These are phyloP conservation scores for Amylostereum areolatum DNA, from an alignment of 1,284 basidiomycete species.

Conservation along the genomic window DNA sequence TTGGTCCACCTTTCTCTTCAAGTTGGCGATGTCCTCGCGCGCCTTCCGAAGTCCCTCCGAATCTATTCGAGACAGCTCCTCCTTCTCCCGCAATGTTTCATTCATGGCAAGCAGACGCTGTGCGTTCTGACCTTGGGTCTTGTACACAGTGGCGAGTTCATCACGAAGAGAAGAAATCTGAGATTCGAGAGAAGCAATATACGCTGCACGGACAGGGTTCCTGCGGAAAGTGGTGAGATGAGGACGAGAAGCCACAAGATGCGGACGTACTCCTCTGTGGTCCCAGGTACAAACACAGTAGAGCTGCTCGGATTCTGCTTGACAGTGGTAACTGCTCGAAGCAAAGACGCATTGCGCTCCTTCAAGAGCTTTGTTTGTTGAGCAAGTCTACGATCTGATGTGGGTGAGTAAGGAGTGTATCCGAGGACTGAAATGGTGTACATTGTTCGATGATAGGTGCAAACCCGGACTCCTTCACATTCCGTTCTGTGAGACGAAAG, in stretches of 20 bases:
- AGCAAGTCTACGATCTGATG: constrained; percentile 79
- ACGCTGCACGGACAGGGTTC: constrained; percentile 81
- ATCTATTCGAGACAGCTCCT: constrained; percentile 73
- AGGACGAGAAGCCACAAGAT: constrained; percentile 8
- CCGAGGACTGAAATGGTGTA: constrained; percentile 33
- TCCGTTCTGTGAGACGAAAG: constrained; percentile 72
- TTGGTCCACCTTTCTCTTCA: constrained; percentile 78
- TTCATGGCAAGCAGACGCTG: constrained; percentile 90
- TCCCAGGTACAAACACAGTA: constrained; percentile 57
- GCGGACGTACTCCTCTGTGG: constrained; percentile 62
- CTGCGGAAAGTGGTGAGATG: constrained; percentile 28
- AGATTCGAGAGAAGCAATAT: constrained; percentile 86
- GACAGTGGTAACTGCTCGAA: constrained; percentile 72
- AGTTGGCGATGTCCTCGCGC: constrained; percentile 63
- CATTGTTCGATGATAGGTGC: constrained; percentile 86
- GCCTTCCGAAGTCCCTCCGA: constrained; percentile 71
- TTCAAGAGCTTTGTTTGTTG: constrained; percentile 86
- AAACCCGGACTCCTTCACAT: constrained; percentile 70
- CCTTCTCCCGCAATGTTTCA: constrained; percentile 89
- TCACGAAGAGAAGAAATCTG: constrained; percentile 88
- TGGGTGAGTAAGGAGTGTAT: constrained; percentile 12
- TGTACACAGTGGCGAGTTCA: constrained; percentile 91
- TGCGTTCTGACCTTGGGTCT: constrained; percentile 93
- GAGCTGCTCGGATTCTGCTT: constrained; percentile 59
- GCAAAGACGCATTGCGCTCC: constrained; percentile 80